Conservation (phyloP, 2,329 filamentous ascomycete species). For the Pestalotiopsis sp. region DNA sequence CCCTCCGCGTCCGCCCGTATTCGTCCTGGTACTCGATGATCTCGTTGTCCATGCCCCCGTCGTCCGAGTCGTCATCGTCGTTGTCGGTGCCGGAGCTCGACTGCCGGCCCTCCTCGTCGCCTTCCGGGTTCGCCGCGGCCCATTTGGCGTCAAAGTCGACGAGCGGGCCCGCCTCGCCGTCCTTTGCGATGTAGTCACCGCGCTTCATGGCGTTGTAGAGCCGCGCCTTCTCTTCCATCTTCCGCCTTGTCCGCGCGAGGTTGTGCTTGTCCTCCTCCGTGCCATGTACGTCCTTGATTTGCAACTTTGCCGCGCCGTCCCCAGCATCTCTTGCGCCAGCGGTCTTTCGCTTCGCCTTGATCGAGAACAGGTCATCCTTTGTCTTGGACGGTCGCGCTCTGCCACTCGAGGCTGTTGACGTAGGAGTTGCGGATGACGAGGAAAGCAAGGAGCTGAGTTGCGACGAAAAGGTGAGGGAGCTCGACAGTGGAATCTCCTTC, state of each 20-base stretch:
- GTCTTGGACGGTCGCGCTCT: slow-evolving; percentile 55
- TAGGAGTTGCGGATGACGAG: slow-evolving; percentile 44
- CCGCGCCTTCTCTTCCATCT: slow-evolving; percentile 88
- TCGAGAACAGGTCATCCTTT: slow-evolving; percentile 70
- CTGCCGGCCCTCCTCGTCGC: slow-evolving; percentile 34
- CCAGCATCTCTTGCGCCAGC: slow-evolving; percentile 55
- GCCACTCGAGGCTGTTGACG: slow-evolving; percentile 38
- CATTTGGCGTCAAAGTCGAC: slow-evolving; percentile 98
- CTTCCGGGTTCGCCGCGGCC: slow-evolving; percentile 70
- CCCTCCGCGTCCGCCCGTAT: slow-evolving; percentile 79
- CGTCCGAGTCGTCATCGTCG: slow-evolving; percentile 51
- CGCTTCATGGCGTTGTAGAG: slow-evolving; percentile 89
- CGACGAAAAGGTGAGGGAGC: slow-evolving; percentile 82
- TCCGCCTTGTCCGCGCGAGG: slow-evolving; percentile 71
- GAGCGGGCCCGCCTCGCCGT: slow-evolving; percentile 66
- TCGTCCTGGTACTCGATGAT: slow-evolving; percentile 90
- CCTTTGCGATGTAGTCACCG: slow-evolving; percentile 75
- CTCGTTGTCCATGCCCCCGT: slow-evolving; percentile 54
- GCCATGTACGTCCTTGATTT: slow-evolving; percentile 53
- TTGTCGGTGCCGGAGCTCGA: slow-evolving; percentile 60
- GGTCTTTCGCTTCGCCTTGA: slow-evolving; percentile 43
- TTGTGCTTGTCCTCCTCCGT: slow-evolving; percentile 67
- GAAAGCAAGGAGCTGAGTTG: slow-evolving; percentile 83
- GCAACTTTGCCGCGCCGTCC: slow-evolving; percentile 37
- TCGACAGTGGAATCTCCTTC: slow-evolving; percentile 70